Percentiles rank a stretch among this genome's conserved stretches.
Evolutionary conservation across 2,329 filamentous ascomycete species (phyloP).

Genomic region (Claviceps quebecensis): DNA sequence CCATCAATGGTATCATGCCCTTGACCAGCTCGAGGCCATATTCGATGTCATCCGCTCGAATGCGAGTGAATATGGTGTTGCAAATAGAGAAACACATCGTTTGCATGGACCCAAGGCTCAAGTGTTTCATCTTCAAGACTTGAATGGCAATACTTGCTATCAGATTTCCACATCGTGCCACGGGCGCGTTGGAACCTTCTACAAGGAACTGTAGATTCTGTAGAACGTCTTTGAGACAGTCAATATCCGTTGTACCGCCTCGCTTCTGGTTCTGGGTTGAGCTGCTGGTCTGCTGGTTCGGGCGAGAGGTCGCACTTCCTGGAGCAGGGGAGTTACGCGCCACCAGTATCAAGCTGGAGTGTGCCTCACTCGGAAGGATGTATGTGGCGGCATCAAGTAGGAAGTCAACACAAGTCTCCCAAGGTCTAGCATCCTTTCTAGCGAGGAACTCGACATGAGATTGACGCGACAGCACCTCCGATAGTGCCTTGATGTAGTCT

Average conservation of each 20-base stretch:
- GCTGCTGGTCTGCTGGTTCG: slow-evolving; percentile 16
- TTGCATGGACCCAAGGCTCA: slow-evolving; percentile 49
- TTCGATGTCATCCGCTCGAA: slow-evolving; percentile 52
- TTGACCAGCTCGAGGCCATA: slow-evolving; percentile 46
- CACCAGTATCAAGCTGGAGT: neutral
- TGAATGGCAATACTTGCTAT: slow-evolving; percentile 43
- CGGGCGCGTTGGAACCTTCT: slow-evolving; percentile 52
- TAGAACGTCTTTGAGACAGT: slow-evolving; percentile 28
- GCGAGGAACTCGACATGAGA: slow-evolving; percentile 71
- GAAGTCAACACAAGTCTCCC: slow-evolving; percentile 58
- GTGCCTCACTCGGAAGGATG: slow-evolving; percentile 26
- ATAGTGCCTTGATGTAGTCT: slow-evolving; percentile 67
- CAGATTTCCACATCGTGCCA: slow-evolving; percentile 39
- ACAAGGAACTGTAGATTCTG: slow-evolving; percentile 52
- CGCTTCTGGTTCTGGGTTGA: slow-evolving; percentile 19
- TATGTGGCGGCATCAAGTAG: slow-evolving; percentile 48
- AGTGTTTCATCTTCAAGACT: slow-evolving; percentile 45
- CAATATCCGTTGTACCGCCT: slow-evolving; percentile 15
- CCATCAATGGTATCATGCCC: slow-evolving; percentile 55
- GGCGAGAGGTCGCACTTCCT: slow-evolving; percentile 17
- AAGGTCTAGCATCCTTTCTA: slow-evolving; percentile 39
- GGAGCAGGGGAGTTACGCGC: slow-evolving; percentile 28
- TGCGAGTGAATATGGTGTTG: slow-evolving; percentile 53
- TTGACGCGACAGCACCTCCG: slow-evolving; percentile 53
- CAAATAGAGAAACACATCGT: slow-evolving; percentile 62